Evolutionary conservation across 257 asterid genomes (phyloP).

Genomic region (Nicotiana otophora): DNA sequence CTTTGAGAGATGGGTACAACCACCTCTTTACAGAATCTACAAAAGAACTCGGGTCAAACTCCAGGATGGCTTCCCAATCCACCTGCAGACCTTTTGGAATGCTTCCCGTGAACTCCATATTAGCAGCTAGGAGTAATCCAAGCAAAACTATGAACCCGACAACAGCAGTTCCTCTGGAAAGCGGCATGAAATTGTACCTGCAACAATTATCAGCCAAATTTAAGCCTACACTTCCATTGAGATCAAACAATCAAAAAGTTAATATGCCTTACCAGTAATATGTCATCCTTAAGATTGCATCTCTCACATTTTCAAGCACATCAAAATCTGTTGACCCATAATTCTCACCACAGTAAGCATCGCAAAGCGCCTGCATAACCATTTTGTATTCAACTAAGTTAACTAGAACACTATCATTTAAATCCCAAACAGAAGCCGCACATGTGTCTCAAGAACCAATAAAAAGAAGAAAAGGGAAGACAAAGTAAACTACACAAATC

Average conservation of each 20-base stretch:
- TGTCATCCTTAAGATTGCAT: conserved; percentile 73
- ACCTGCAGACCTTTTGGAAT: conserved; percentile 86
- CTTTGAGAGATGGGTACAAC: conserved; percentile 82
- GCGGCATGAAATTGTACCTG: conserved; percentile 94
- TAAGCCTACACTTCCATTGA: background rate
- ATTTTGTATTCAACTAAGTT: conserved; percentile 10
- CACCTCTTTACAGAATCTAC: conserved; percentile 58
- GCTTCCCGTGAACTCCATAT: conserved; percentile 91
- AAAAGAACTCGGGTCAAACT: conserved; percentile 55
- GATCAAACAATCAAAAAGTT: background rate
- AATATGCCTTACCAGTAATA: conserved; percentile 67
- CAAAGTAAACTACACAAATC: background rate
- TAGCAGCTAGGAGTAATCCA: conserved; percentile 87
- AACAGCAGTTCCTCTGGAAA: conserved; percentile 72
- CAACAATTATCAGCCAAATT: conserved; percentile 15
- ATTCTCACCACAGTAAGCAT: conserved; percentile 75
- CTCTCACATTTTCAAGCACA: conserved; percentile 80
- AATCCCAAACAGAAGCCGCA: background rate
- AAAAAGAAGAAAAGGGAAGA: background rate
- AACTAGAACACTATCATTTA: background rate
- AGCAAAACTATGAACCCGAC: conserved; percentile 80
- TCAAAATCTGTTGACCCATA: conserved; percentile 83
- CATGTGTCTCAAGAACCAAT: background rate
- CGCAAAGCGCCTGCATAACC: conserved; percentile 76
- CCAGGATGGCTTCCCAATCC: conserved; percentile 96